phyloP scores from a whole-genome alignment of 306 rosid species.

The Castanea mollissima region DNA sequence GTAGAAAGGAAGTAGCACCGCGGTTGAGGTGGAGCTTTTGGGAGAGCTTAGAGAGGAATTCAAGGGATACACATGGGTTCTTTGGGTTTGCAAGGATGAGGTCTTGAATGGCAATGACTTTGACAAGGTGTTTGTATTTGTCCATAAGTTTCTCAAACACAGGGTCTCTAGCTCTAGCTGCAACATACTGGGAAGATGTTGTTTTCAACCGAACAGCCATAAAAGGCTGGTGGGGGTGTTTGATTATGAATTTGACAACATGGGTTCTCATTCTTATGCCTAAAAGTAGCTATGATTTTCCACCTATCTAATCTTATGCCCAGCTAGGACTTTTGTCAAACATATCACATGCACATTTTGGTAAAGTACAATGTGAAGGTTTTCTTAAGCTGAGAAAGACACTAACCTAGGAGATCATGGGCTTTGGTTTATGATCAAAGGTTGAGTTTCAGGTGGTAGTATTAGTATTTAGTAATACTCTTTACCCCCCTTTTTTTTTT shows the following conservation, averaged over 20 bases:
- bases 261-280: conserved; percentile 28
- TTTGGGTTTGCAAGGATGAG: conserved; percentile 78
- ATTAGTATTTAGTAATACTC: too few relatives aligned
- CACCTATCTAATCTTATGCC: neutral
- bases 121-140: conserved; percentile 69
- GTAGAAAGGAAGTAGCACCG: conserved; percentile 70
- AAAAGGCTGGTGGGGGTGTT: conserved; percentile 18
- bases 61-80: conserved; percentile 58
- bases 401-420: too few relatives aligned
- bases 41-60: conserved; percentile 74
- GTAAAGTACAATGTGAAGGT: too few relatives aligned
- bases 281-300: neutral
- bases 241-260: conserved; percentile 32
- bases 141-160: conserved; percentile 93
- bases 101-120: conserved; percentile 77
- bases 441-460: too few relatives aligned
- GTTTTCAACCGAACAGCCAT: conserved; percentile 51
- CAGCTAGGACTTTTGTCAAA: conserved; percentile 39
- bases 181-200: conserved; percentile 67
- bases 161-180: conserved; percentile 78
- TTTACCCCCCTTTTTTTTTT: too few relatives aligned
- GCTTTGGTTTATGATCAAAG: too few relatives aligned
- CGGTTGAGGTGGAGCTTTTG: conserved; percentile 88
- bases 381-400: too few relatives aligned
- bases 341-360: neutral